Conservation (phyloP, 148 eudicot genomes). For the Nepenthes gracilis region DNA sequence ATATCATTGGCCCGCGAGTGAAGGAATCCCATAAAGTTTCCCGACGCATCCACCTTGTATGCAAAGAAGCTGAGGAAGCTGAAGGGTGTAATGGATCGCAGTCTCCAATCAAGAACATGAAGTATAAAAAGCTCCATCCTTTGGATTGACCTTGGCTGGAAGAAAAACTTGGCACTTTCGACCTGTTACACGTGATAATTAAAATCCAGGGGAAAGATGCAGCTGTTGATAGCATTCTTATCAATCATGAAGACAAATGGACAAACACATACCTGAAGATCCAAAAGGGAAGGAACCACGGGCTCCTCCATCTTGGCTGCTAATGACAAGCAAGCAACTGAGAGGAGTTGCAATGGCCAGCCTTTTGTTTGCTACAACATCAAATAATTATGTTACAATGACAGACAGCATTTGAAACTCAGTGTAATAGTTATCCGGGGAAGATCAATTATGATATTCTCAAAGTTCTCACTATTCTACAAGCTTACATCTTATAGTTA, state of each 20-base stretch:
- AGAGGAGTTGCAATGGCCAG: slow-evolving; percentile 87
- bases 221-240: too few species aligned
- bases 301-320: slow-evolving; percentile 99
- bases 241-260: neutral
- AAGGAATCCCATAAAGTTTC: slow-evolving; percentile 34
- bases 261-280: slow-evolving; percentile 53
- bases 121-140: slow-evolving; percentile 86
- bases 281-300: slow-evolving; percentile 82
- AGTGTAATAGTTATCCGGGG: too few species aligned
- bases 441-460: too few species aligned
- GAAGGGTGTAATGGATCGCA: slow-evolving; percentile 69
- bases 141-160: slow-evolving; percentile 65
- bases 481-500: too few species aligned
- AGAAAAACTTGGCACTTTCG: slow-evolving; percentile 56
- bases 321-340: slow-evolving; percentile 89
- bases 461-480: too few species aligned
- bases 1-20: slow-evolving; percentile 55
- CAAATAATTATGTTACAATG: too few species aligned
- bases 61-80: slow-evolving; percentile 61
- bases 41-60: slow-evolving; percentile 57
- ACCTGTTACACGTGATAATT: slow-evolving; percentile 20
- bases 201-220: too few species aligned
- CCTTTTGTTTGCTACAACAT: slow-evolving; percentile 17
- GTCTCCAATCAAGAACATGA: slow-evolving; percentile 68
- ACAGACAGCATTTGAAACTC: too few species aligned